Evolutionary conservation across 805 yeast genomes (phyloP), one percentile per base, ranked within the genome.

Genomic region (Nakazawaea laoshanensis): DNA sequence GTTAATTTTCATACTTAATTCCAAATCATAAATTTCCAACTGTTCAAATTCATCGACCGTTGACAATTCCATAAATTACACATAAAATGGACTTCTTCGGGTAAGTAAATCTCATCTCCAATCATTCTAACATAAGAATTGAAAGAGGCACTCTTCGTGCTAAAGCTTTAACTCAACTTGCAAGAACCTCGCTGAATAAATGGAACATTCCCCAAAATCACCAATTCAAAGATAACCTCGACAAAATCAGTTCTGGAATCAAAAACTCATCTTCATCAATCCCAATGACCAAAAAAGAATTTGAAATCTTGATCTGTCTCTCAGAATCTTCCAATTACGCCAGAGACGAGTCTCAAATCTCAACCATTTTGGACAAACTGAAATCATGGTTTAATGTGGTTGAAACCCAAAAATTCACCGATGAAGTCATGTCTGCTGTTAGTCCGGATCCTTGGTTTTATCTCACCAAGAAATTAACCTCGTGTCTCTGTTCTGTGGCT

Each of bases 251-350:
- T 24, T 24, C 42, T 7, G 39, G 33, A 2, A 26, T 36, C 24
- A 24, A 20, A 3, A 20, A 18, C 27, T 24, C 38, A 9, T 29
- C 58, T 4, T 37, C 35, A 5, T 17, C 55, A 4, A 63, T 66
- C 12, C 68, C 72, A 11, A 59, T 72, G 38, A 53, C 72, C 2
- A 53, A 61, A 24, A 69, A 65, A 37, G 81, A 76, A 39, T 61
- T 67, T 47, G 82, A 76, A 43, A 63, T 70, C 9, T 49, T 76
- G 32, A 35, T 67, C 25, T 27, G 39, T 28, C 20, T 36, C n/a
- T 72, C 81, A 0, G 51, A 75, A n/a, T 61, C 77, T 39, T 45
- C 63, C 8, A 47, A 65, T 4, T 36, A 37, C 4, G 54, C 59
- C 7, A 38, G 52, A 30, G 54, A 53, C 22, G 43, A 46, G 16